Percentiles rank a stretch among this genome's conserved stretches.
Conservation (phyloP, 768 basidiomycete genomes). For the Boletus eberwhitei region DNA sequence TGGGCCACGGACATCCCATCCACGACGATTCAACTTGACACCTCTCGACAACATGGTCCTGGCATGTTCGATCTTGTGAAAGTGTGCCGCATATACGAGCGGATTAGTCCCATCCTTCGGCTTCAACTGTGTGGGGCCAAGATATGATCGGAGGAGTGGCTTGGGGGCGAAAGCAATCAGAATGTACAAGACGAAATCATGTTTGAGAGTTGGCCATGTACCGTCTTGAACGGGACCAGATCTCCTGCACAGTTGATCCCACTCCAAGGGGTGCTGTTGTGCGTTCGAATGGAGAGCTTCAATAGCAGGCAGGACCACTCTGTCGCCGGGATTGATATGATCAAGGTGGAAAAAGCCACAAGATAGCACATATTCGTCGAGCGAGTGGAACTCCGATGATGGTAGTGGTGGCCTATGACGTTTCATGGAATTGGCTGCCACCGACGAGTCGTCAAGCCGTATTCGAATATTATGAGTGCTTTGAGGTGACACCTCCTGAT, state of each 20-base stretch:
- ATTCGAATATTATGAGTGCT: no score
- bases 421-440: no score
- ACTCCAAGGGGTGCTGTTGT: background rate
- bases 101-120: constrained; percentile 4
- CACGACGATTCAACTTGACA: background rate
- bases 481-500: no score
- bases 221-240: background rate
- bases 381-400: background rate
- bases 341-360: background rate
- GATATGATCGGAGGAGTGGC: background rate
- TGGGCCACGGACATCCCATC: background rate
- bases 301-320: background rate
- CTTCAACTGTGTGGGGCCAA: background rate
- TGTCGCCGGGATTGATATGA: background rate
- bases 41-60: background rate
- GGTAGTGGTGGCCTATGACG: no score
- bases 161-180: background rate
- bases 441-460: no score
- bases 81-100: background rate
- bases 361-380: background rate
- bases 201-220: background rate
- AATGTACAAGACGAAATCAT: background rate
- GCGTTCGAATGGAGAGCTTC: background rate
- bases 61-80: background rate
- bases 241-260: background rate